Conservation (phyloP, 129 eudicot genomes). For the Calendula officinalis region DNA sequence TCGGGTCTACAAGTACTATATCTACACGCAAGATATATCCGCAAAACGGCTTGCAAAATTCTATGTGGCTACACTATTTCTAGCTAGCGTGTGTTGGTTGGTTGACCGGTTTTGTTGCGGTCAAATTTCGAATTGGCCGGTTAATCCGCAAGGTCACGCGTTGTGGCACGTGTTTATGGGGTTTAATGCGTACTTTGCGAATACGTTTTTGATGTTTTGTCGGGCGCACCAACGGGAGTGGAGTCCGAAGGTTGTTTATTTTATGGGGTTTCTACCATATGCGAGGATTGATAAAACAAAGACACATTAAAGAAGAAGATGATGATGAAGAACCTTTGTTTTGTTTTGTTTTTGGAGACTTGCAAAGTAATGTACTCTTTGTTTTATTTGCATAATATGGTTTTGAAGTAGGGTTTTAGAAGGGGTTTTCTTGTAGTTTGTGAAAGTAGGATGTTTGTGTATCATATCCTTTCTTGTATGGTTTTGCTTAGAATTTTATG, state of each 20-base stretch:
- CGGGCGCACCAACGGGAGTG: constrained; percentile 87
- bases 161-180: constrained; percentile 88
- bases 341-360: not conserved
- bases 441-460: constrained; percentile 35
- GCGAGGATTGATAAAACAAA: constrained; percentile 77
- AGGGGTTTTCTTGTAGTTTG: constrained; percentile 27
- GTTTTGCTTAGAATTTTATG: constrained; percentile 27
- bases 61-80: constrained; percentile 50
- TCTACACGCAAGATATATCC: constrained; percentile 40
- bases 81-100: constrained; percentile 68
- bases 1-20: constrained; percentile 52
- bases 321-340: not conserved
- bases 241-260: constrained; percentile 60
- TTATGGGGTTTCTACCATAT: constrained; percentile 69
- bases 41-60: constrained; percentile 85
- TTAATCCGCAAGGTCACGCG: constrained; percentile 97
- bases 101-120: constrained; percentile 62
- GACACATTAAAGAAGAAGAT: constrained; percentile 39
- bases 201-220: constrained; percentile 85
- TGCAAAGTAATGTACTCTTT: not conserved
- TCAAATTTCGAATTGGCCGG: constrained; percentile 51
- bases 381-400: constrained; percentile 11
- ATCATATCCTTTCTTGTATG: constrained; percentile 21
- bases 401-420: constrained; percentile 2
- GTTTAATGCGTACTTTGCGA: constrained; percentile 75